These are phyloP conservation scores for Petunia axillaris DNA, from an alignment of 257 asterid species.

Conservation along the genomic window DNA sequence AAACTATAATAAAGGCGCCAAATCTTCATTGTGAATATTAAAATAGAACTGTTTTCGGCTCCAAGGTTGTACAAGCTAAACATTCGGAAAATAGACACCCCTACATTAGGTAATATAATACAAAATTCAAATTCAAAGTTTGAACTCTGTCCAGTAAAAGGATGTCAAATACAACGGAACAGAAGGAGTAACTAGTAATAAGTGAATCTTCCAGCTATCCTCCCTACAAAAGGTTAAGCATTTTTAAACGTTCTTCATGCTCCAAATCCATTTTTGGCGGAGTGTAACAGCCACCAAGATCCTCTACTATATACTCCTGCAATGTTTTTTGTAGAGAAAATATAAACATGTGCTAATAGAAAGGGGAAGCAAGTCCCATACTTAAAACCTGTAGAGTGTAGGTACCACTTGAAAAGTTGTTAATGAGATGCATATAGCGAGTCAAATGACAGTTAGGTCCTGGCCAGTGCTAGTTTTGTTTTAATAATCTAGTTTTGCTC, in stretches of 20 bases:
- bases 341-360: background rate
- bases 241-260: slow-evolving; percentile 55
- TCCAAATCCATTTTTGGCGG: slow-evolving; percentile 49
- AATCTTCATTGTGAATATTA: too few relatives aligned
- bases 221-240: slow-evolving; percentile 48
- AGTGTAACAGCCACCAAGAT: slow-evolving; percentile 50
- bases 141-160: background rate
- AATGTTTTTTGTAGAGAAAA: slow-evolving; percentile 15
- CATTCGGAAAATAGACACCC: too few relatives aligned
- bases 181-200: background rate
- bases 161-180: background rate
- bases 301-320: slow-evolving; percentile 60
- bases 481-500: too few relatives aligned
- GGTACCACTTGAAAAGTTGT: background rate
- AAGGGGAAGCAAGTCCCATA: background rate
- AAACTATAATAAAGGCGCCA: too few relatives aligned
- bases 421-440: background rate
- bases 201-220: background rate
- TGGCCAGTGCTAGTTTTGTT: too few relatives aligned
- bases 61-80: too few relatives aligned
- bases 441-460: background rate
- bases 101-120: background rate
- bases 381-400: background rate
- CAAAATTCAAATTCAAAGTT: background rate
- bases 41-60: too few relatives aligned